Percentiles rank a stretch among this genome's conserved stretches.
Conservation (phyloP, 1,284 basidiomycete species). For the Acaromyces ingoldii region DNA sequence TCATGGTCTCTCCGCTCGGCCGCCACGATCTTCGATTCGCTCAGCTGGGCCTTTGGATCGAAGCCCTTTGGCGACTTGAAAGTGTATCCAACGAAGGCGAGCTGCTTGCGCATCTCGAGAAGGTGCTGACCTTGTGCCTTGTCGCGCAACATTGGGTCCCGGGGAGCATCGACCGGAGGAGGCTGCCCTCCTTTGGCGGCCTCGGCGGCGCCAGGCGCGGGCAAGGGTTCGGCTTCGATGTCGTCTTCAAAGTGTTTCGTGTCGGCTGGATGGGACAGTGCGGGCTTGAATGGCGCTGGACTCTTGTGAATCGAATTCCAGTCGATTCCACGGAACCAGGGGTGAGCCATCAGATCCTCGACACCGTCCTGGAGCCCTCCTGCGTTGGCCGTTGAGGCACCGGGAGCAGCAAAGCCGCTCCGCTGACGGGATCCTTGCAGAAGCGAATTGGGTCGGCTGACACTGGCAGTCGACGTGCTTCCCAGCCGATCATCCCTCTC, state of each 20-base stretch:
- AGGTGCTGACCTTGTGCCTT: conserved; percentile 77
- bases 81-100: conserved; percentile 66
- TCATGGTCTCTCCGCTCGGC: conserved; percentile 13
- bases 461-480: conserved; percentile 64
- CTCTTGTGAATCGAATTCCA: conserved; percentile 55
- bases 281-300: conserved; percentile 79
- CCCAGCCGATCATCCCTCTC: conserved; percentile 91
- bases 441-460: conserved; percentile 69
- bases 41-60: conserved; percentile 28
- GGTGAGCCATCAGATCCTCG: conserved; percentile 72
- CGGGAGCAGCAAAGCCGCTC: conserved; percentile 64
- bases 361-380: conserved; percentile 64
- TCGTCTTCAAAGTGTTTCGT: conserved; percentile 60
- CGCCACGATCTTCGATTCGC: conserved; percentile 19
- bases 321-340: conserved; percentile 43
- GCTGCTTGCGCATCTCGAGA: conserved; percentile 79
- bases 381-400: no score
- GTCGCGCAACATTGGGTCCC: conserved; percentile 80
- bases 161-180: conserved; percentile 62
- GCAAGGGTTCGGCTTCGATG: conserved; percentile 77
- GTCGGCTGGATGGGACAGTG: conserved; percentile 56
- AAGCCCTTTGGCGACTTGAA: conserved; percentile 43
- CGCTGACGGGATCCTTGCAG: conserved; percentile 64
- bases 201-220: conserved; percentile 77
- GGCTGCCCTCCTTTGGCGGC: conserved; percentile 46